phyloP scores from a whole-genome alignment of 2,329 filamentous ascomycete genomes.

The Emmonsiellopsis sp. region DNA sequence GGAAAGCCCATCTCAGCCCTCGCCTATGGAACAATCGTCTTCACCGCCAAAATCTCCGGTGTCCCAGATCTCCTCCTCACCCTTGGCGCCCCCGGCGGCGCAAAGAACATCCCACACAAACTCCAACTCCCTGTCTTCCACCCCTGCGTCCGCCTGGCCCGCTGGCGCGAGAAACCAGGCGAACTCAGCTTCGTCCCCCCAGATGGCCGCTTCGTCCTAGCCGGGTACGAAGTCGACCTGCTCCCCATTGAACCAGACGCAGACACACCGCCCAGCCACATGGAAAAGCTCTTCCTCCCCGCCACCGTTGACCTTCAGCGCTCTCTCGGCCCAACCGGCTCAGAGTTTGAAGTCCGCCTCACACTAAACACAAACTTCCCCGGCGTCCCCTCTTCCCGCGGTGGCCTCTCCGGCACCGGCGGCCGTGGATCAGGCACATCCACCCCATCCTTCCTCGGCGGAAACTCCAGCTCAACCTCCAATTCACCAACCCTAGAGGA shows the following conservation, averaged over 20 bases:
- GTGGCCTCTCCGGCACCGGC: conserved; percentile 20
- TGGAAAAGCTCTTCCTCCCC: conserved; percentile 66
- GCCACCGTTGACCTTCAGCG: conserved; percentile 75
- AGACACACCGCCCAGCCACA: conserved; percentile 42
- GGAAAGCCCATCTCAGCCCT: conserved; percentile 79
- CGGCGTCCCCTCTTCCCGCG: conserved; percentile 32
- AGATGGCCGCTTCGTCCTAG: conserved; percentile 85
- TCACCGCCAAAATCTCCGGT: conserved; percentile 90
- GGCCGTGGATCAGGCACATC: conserved; percentile 38
- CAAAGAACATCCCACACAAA: conserved; percentile 61
- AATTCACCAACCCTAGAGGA: conserved; percentile 61
- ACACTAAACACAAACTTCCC: conserved; percentile 59
- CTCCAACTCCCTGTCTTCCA: conserved; percentile 91
- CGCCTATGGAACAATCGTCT: conserved; percentile 84
- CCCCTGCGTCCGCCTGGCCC: conserved; percentile 81
- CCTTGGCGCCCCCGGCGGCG: conserved; percentile 71
- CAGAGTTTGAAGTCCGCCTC: conserved; percentile 82
- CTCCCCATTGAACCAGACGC: conserved; percentile 59
- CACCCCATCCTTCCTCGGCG: conserved; percentile 39
- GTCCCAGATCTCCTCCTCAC: conserved; percentile 81
- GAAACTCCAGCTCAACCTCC: conserved; percentile 46
- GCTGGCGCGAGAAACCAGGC: conserved; percentile 80
- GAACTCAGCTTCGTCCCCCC: conserved; percentile 94
- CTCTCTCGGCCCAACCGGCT: conserved; percentile 60
- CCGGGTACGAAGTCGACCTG: conserved; percentile 88